Conservation (phyloP, 2,329 filamentous ascomycete genomes). For the Claviceps humidiphila region DNA sequence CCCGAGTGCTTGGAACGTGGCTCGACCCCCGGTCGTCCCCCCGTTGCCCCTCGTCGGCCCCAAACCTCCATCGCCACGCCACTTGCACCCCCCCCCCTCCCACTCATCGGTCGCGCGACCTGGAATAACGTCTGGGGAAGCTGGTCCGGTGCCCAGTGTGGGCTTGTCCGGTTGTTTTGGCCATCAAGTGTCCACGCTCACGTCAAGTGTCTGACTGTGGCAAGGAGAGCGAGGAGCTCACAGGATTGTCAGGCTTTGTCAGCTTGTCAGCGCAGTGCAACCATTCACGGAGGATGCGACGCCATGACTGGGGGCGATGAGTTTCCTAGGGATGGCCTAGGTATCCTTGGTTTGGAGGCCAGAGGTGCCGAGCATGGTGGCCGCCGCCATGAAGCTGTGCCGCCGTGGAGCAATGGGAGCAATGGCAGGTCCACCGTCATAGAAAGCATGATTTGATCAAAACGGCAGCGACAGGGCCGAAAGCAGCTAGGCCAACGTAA, state of each 20-base stretch:
- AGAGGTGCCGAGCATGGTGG: no score
- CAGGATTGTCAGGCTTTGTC: no score
- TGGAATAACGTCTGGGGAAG: neutral
- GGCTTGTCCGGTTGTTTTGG: neutral
- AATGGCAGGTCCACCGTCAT: neutral
- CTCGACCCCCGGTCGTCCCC: neutral
- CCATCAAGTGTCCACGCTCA: neutral
- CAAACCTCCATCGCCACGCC: neutral
- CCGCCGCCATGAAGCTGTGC: neutral
- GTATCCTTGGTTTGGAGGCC: no score
- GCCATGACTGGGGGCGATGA: no score
- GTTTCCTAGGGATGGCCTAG: no score
- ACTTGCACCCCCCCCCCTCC: no score
- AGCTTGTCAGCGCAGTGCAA: no score
- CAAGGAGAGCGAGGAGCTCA: no score
- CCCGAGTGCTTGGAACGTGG: conserved; percentile 5
- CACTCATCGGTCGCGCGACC: neutral
- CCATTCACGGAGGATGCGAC: no score
- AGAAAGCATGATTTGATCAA: neutral
- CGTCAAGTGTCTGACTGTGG: neutral
- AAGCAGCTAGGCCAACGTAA: neutral
- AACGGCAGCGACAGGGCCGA: neutral
- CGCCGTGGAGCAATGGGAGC: neutral
- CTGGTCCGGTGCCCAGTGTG: neutral
- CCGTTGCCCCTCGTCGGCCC: no score